Evolutionary conservation across 257 asterid genomes (phyloP).

Genomic region (Jacaranda copaia): DNA sequence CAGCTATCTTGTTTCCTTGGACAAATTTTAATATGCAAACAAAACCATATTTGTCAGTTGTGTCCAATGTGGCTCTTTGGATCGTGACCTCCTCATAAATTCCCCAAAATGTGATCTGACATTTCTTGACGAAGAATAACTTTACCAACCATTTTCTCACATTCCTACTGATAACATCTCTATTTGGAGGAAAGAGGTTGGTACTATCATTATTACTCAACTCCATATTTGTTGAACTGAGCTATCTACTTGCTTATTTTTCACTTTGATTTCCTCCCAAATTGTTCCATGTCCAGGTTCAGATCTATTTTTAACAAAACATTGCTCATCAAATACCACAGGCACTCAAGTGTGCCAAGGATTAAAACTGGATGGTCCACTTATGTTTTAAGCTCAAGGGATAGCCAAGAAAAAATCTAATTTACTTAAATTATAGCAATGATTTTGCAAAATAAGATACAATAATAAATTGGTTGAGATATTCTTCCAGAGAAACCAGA

Average conservation of each 20-base stretch:
- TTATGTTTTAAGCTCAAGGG: background rate
- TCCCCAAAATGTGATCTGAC: too few relatives aligned
- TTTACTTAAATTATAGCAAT: background rate
- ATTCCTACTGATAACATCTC: too few relatives aligned
- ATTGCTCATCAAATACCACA: conserved; percentile 3
- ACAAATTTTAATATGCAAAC: too few relatives aligned
- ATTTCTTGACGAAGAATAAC: too few relatives aligned
- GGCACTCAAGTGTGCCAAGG: background rate
- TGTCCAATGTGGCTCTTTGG: too few relatives aligned
- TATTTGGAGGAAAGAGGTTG: too few relatives aligned
- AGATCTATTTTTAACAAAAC: background rate
- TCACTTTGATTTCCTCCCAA: background rate
- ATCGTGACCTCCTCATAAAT: too few relatives aligned
- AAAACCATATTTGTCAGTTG: too few relatives aligned
- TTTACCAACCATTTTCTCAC: too few relatives aligned
- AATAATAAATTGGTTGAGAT: too few relatives aligned
- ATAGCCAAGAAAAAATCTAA: background rate
- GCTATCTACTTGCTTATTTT: background rate
- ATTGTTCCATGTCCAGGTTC: background rate
- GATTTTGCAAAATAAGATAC: background rate
- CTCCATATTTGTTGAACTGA: background rate
- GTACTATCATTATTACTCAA: too few relatives aligned
- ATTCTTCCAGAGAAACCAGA: background rate
- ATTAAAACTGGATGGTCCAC: background rate
- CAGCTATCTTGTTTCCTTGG: background rate